Percentiles rank a stretch among this genome's conserved stretches.
Evolutionary conservation across 805 yeast species (phyloP).

Genomic region (Debaryomyces tyrocola): DNA sequence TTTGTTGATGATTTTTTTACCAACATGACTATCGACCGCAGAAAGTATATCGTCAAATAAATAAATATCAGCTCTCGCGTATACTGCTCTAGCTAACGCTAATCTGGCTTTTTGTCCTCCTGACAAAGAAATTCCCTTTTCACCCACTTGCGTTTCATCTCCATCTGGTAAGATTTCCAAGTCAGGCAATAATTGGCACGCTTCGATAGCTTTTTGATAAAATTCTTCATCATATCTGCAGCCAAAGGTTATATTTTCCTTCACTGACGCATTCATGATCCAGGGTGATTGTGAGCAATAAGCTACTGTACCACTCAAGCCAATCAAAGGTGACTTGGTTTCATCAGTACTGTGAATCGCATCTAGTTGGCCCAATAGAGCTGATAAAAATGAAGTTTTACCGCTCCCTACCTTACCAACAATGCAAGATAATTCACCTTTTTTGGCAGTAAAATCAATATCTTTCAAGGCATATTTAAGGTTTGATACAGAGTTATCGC

Average conservation of each 20-base stretch:
- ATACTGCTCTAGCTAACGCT: conserved; percentile 68
- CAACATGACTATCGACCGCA: conserved; percentile 75
- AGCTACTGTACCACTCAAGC: conserved; percentile 46
- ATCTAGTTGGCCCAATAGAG: conserved; percentile 55
- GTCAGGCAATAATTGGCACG: conserved; percentile 52
- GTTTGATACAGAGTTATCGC: conserved; percentile 44
- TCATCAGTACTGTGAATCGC: conserved; percentile 9
- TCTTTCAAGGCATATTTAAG: conserved; percentile 41
- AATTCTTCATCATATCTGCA: conserved; percentile 40
- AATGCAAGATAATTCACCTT: conserved; percentile 56
- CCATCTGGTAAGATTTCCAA: conserved; percentile 51
- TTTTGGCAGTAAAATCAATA: conserved; percentile 49
- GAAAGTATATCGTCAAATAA: conserved; percentile 65
- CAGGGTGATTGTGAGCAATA: conserved; percentile 63
- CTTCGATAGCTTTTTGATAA: conserved; percentile 44
- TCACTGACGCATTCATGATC: conserved; percentile 51
- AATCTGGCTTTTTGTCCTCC: conserved; percentile 69
- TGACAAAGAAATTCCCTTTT: conserved; percentile 58
- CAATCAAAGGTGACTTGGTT: conserved; percentile 11
- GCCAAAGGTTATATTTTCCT: conserved; percentile 54
- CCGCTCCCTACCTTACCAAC: conserved; percentile 73
- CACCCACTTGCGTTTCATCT: conserved; percentile 57
- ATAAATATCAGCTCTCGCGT: conserved; percentile 57
- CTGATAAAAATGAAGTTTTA: conserved; percentile 56
- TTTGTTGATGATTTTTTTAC: conserved; percentile 50